Evolutionary conservation across 1,284 basidiomycete genomes (phyloP), one percentile per base, ranked within the genome.

Genomic region (Leccinum laetum): DNA sequence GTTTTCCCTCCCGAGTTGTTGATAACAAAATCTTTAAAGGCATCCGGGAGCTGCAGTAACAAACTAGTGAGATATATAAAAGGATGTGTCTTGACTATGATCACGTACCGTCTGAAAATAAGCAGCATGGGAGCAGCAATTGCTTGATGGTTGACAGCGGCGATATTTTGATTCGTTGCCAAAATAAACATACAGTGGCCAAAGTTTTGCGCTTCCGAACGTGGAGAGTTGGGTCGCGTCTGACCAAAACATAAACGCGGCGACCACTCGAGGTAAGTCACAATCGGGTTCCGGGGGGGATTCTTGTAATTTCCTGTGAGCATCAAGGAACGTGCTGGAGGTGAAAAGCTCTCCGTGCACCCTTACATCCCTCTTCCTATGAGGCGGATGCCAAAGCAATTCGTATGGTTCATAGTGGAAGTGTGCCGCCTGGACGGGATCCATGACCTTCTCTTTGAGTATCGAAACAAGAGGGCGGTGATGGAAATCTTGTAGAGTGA

Each of bases 81-180:
- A 0, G 41, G 16, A 16, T 41, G 41, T 2, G 1, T 26, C 0
- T 29, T 9, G 13, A 24, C 13, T 0, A 0, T 55, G 24, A 24
- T 14, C 24, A 55, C 53, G 5, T 16, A 55, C 53, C 18, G 21
- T 55, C 21, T 55, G 53, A 26, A 55, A 55, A 55, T 55, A 55
- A 55, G 53, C 53, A 16, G 24, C 53, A 16, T 55, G 53, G 14
- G 18, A 24, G 8, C 53, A 55, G 18, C 7, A 16, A 0, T 55
- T 13, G 13, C 0, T 26, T 24, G 53, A 55, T 2, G 24, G 53
- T 21, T 55, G 18, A 26, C 53, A 13, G 0, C 53, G 18, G 0
- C 24, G 21, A 16, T 55, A 55, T 0, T 55, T 55, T 0, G 53
- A 55, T 24, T 55, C 1, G 13, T 55, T 55, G 18, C 49, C 49